Base-by-base conservation (phyloP, 1,284 basidiomycete genomes). In the Trametes pubescens region DNA sequence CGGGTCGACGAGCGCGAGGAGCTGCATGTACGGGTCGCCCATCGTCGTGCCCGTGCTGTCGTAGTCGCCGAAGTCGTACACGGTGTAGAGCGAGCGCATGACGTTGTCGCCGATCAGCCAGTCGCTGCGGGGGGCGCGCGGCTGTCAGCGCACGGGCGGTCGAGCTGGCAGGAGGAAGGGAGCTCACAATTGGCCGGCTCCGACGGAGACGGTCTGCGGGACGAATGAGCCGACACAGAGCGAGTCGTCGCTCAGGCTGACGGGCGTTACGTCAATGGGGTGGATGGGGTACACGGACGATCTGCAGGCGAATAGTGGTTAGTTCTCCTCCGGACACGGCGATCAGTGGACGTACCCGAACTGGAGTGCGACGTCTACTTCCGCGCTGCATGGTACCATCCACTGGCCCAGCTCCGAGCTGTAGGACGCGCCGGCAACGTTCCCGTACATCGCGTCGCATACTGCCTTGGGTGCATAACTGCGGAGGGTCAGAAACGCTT, bases 41-140 rank as follows among this genome's bases (percentile, higher is more conserved):
- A 88, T 88, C 22, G 82, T 77, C 22, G 82, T 77, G 43, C 84
- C 84, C 5, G 81, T 78, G 13, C 81, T 75, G 71, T 88, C 84
- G 70, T 87, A 93, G 77, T 94, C 91, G 24, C 94, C 94, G 73
- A 93, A 94, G 76, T 95, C 91, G 75, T 95, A 96, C 58, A 95
- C 80, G 16, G 92, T 86, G 78, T 95, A 95, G 46, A 93, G 79
- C 9, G 93, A 93, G 59, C 94, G 91, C 63, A 94, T 82, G 74
- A 93, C 84, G 71, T 91, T 92, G 76, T 91, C 92, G 37, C 94
- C 94, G 51, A 95, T 77, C 58, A 95, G 81, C 87, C 89, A 90
- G 73, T 93, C 91, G 72, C 90, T 92, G 65, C 26, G 62, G 14
- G 11, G 13, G 47, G 10, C 34, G 40, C 47, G 62, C 72, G 34